phyloP scores from a whole-genome alignment of 1,284 basidiomycete species.

The Ustilago cynodontis region DNA sequence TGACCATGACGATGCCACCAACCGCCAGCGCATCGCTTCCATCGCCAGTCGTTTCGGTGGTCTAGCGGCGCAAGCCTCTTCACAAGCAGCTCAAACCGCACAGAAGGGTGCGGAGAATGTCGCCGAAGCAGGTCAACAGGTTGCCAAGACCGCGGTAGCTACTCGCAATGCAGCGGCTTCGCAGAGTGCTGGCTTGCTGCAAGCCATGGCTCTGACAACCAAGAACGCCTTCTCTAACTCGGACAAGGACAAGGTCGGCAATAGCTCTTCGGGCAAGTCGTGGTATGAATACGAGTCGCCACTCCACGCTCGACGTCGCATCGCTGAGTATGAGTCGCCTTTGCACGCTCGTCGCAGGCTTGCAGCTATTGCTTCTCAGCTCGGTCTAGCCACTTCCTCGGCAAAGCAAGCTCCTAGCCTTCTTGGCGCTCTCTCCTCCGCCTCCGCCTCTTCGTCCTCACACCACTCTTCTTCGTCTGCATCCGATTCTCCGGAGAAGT shows the following conservation, averaged over 20 bases:
- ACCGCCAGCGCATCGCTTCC: conserved; percentile 38
- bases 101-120: conserved; percentile 25
- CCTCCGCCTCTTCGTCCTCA: conserved; percentile 12
- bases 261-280: conserved; percentile 19
- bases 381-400: conserved; percentile 47
- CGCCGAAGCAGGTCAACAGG: conserved; percentile 29
- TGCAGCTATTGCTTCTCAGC: conserved; percentile 53
- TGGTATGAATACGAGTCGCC: conserved; percentile 50
- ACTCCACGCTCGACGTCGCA: conserved; percentile 24
- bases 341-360: conserved; percentile 45
- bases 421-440: conserved; percentile 13
- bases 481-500: conserved; percentile 25
- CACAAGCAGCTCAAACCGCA: conserved; percentile 30
- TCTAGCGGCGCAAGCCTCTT: conserved; percentile 29
- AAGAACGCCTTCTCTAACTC: conserved; percentile 27
- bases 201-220: conserved; percentile 48
- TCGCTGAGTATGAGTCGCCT: conserved; percentile 47
- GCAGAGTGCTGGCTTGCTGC: conserved; percentile 38
- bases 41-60: conserved; percentile 44
- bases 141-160: conserved; percentile 20
- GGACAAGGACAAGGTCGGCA: conserved; percentile 19
- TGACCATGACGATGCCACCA: conserved; percentile 25
- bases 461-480: conserved; percentile 15
- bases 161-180: conserved; percentile 35
- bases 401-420: conserved; percentile 37